Evolutionary conservation across 140 eudicot species (phyloP).

Genomic region (Erigeron philadelphicus): DNA sequence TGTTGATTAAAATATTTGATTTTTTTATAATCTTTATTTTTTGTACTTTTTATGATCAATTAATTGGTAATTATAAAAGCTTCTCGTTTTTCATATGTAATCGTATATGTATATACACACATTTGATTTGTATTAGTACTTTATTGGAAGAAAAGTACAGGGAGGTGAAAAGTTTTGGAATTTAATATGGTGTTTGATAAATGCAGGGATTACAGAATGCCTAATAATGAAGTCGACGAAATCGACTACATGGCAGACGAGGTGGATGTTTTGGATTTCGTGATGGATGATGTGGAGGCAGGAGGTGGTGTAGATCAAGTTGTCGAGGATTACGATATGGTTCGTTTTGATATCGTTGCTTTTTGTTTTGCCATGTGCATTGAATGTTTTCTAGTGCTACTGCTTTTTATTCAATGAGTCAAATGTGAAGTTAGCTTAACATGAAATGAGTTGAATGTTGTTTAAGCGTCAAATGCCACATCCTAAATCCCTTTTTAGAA

Average conservation of each 20-base stretch:
- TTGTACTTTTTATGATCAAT: neutral
- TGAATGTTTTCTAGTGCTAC: neutral
- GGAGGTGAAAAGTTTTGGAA: neutral
- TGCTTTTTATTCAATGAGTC: neutral
- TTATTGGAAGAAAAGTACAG: neutral
- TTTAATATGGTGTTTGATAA: neutral
- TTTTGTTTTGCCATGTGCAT: neutral
- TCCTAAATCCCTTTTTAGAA: neutral
- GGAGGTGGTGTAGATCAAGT: conserved; percentile 37
- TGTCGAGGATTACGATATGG: conserved; percentile 69
- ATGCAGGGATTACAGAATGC: conserved; percentile 41
- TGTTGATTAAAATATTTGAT: neutral
- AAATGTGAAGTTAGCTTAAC: neutral
- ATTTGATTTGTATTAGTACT: no score
- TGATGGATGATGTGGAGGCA: conserved; percentile 47
- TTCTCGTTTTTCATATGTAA: neutral
- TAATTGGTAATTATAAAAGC: neutral
- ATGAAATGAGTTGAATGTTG: neutral
- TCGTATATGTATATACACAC: no score
- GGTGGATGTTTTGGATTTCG: conserved; percentile 51
- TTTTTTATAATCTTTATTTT: no score
- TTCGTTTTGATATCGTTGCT: conserved; percentile 27
- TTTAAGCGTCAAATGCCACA: neutral
- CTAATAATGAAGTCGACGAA: conserved; percentile 40
- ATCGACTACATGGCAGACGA: conserved; percentile 57